Evolutionary conservation across 2,329 filamentous ascomycete genomes (phyloP).

Genomic region (Lachnellula willkommii): DNA sequence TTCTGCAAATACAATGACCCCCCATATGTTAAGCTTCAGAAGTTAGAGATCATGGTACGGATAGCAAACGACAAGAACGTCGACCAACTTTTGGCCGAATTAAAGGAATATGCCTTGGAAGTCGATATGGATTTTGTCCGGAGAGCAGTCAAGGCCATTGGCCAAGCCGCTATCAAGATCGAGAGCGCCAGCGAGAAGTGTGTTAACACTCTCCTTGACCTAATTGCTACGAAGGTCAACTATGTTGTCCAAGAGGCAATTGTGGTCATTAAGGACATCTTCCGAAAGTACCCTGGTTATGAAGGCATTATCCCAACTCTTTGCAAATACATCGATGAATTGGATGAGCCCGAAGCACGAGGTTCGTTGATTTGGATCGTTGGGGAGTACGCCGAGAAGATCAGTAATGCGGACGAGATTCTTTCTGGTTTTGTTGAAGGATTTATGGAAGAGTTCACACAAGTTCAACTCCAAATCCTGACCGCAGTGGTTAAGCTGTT

Average conservation of each 20-base stretch:
- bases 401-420: conserved; percentile 96
- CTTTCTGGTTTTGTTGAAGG: conserved; percentile 84
- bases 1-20: conserved; percentile 99
- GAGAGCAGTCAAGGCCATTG: conserved; percentile 90
- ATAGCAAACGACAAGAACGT: conserved; percentile 97
- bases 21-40: conserved; percentile 94
- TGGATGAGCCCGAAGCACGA: conserved; percentile 89
- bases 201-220: conserved; percentile 84
- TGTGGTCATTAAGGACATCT: conserved; percentile 98
- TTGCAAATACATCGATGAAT: conserved; percentile 92
- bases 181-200: conserved; percentile 92
- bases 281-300: conserved; percentile 95
- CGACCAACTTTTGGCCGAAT: conserved; percentile 85
- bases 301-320: conserved; percentile 96
- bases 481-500: conserved; percentile 97
- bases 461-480: conserved; percentile 97
- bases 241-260: conserved; percentile 98
- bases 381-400: conserved; percentile 98
- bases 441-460: conserved; percentile 94
- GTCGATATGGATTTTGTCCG: conserved; percentile 99
- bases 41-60: conserved; percentile 97
- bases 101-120: conserved; percentile 96
- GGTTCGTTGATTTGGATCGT: conserved; percentile 97
- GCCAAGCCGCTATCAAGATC: conserved; percentile 98
- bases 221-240: conserved; percentile 97